Evolutionary conservation across 2,329 filamentous ascomycete species (phyloP), one percentile per base, ranked within the genome.

Genomic region (Xylaria sp.): DNA sequence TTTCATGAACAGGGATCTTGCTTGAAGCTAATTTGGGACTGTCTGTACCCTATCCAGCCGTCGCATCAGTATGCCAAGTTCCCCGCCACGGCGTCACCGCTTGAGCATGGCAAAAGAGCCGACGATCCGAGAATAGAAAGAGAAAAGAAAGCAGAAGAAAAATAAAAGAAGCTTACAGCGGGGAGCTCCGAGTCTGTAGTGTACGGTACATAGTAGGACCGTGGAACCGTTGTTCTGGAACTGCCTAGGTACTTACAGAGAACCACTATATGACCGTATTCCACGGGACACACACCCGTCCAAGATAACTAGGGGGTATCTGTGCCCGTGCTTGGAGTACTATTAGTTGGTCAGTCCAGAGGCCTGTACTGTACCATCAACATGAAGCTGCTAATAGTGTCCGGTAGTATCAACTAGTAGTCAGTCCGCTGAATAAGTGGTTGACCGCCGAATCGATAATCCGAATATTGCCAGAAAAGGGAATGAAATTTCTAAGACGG

Each of bases 101-200:
- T 57, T 33, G 51, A 48, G 48, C 20, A 51, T 63, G 67, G 67
- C 60, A 57, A 57, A 46, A 51, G 28, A 64, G 40, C 59, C 63
- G 67, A 66, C 26, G 46, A 36, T 31, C 67, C 64, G 65, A 51
- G 48, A 59, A 64, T 28, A 51, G 56, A 63, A 49, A 49, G n/a
- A 20, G 48, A 60, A 57, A 51, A 9, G 28, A 58, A 58, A 33
- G 23, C 11, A 31, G 33, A 17, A 31, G 31, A 20, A 17, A 6
- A 15, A 26, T 44, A 36, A 17, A 49, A 56, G 48, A 53, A 59
- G 23, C 40, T 28, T 13, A n/a, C 15, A 51, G 63, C 56, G 63
- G 67, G 67, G 63, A 66, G 63, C 54, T 23, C 59, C 31, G 20
- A 51, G 57, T 26, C 10, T 61, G n/a, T n/a, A n/a, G n/a, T n/a